Evolutionary conservation across 139 green algal species (phyloP).

Genomic region (Haematococcus lacustris): DNA sequence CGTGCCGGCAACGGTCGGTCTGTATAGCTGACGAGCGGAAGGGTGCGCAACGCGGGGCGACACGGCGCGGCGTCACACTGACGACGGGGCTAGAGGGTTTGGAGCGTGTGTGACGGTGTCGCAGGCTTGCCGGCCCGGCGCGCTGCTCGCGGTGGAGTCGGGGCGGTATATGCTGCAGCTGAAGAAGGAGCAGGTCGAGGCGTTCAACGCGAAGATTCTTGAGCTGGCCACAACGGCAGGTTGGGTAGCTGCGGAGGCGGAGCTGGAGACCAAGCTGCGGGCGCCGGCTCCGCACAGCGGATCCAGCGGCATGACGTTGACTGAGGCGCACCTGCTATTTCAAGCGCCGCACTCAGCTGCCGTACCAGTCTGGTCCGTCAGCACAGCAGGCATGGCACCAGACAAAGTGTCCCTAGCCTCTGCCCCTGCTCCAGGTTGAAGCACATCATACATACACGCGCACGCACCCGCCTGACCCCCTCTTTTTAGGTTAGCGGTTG

Average conservation of each 20-base stretch:
- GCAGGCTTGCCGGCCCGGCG: constrained; percentile 14
- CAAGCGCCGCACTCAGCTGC: neutral
- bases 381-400: too few relatives aligned
- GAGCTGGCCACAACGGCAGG: constrained; percentile 12
- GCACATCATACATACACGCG: too few relatives aligned
- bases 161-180: constrained; percentile 49
- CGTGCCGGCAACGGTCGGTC: neutral
- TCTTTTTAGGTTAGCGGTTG: too few relatives aligned
- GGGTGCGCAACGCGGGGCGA: neutral
- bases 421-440: too few relatives aligned
- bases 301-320: neutral
- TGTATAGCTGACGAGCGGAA: neutral
- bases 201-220: constrained; percentile 21
- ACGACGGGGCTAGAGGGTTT: too few relatives aligned
- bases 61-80: too few relatives aligned
- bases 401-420: too few relatives aligned
- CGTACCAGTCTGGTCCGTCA: neutral
- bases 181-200: constrained; percentile 27
- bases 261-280: neutral
- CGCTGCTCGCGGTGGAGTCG: constrained; percentile 36
- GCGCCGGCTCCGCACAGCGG: neutral
- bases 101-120: neutral
- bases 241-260: neutral
- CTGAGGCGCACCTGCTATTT: constrained; percentile 8
- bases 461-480: too few relatives aligned